Conservation (phyloP, 495 filamentous ascomycete genomes). For the Melanomma pulvis-pyrius region DNA sequence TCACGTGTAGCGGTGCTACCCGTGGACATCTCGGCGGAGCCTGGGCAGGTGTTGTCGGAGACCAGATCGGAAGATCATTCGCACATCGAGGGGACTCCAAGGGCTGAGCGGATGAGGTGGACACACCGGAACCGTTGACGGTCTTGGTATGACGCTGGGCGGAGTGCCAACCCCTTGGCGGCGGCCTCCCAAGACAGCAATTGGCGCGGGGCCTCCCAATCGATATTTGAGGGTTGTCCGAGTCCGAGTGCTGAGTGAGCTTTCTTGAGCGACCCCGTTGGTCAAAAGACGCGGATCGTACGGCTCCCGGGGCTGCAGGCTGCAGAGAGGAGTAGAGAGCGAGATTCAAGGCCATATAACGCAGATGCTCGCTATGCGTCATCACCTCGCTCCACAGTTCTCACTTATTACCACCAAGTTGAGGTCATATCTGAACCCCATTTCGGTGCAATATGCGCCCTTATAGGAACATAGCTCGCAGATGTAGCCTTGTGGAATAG, state of each 20-base stretch:
- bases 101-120: slow-evolving; percentile 1
- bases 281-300: background rate
- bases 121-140: background rate
- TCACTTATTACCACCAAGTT: too few relatives aligned
- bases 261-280: background rate
- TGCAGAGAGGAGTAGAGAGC: too few relatives aligned
- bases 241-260: background rate
- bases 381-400: too few relatives aligned
- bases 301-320: background rate
- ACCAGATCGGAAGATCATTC: background rate
- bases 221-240: background rate
- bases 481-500: too few relatives aligned
- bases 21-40: background rate
- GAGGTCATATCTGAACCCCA: too few relatives aligned
- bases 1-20: slow-evolving; percentile 9
- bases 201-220: background rate
- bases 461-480: too few relatives aligned
- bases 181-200: background rate
- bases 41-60: background rate
- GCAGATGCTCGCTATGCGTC: too few relatives aligned
- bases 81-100: background rate
- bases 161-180: background rate
- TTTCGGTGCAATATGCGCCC: background rate
- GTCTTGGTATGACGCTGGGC: background rate
- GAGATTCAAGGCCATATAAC: too few relatives aligned